Evolutionary conservation across 257 asterid species (phyloP).

Genomic region (Ophiorrhiza pumila): DNA sequence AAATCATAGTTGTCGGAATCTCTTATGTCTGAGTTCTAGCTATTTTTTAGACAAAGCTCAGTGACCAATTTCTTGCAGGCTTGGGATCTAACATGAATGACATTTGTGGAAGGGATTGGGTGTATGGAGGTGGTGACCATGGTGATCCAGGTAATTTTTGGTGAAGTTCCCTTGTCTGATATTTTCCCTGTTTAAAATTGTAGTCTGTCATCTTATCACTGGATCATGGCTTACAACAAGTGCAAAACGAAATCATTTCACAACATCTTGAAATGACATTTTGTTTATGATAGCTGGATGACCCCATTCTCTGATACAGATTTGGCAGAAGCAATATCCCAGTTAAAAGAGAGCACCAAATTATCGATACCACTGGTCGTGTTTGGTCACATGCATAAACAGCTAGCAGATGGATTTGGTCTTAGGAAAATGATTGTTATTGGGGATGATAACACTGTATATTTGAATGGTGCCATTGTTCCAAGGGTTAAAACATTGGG

Average conservation of each 20-base stretch:
- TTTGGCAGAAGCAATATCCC: conserved; percentile 65
- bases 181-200: not conserved
- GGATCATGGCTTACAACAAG: not conserved
- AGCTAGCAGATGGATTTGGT: conserved; percentile 61
- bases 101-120: conserved; percentile 89
- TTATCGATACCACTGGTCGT: conserved; percentile 66
- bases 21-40: conserved; percentile 11
- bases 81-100: conserved; percentile 68
- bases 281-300: not conserved
- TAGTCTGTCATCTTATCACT: not conserved
- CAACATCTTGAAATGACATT: not conserved
- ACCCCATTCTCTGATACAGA: conserved; percentile 39
- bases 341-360: conserved; percentile 49
- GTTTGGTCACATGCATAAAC: conserved; percentile 96
- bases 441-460: conserved; percentile 55
- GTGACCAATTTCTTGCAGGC: conserved; percentile 41
- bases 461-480: conserved; percentile 83
- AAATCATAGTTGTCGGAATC: conserved; percentile 6
- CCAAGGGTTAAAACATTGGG: conserved; percentile 55
- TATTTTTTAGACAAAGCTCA: conserved; percentile 12
- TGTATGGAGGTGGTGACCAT: conserved; percentile 72
- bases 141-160: conserved; percentile 82
- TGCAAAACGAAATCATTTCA: too few species aligned
- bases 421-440: conserved; percentile 75
- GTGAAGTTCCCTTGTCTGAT: not conserved